Conservation (phyloP, 768 basidiomycete genomes). For the Hirschioporus abietinus region DNA sequence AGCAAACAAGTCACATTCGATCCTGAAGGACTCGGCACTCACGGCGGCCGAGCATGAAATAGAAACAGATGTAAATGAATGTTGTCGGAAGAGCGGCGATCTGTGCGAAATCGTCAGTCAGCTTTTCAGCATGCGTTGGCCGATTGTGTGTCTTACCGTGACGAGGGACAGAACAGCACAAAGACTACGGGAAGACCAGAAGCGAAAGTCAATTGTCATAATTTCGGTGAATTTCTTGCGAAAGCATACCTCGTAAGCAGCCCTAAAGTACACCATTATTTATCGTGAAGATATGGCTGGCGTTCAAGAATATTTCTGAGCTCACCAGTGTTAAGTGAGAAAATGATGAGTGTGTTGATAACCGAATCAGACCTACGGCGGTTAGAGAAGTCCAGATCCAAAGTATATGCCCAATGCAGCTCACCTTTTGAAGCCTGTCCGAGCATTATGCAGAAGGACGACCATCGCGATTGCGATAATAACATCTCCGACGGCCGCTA, state of each 20-base stretch:
- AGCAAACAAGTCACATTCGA: background rate
- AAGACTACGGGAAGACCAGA: conserved; percentile 15
- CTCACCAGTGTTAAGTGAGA: conserved; percentile 4
- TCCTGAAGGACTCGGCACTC: conserved; percentile 15
- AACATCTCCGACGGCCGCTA: conserved; percentile 42
- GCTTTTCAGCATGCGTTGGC: background rate
- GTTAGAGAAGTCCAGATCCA: background rate
- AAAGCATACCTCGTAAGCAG: conserved; percentile 31
- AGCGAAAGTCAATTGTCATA: conserved; percentile 14
- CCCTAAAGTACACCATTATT: conserved; percentile 15
- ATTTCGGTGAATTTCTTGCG: conserved; percentile 39
- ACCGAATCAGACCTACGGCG: conserved; percentile 36
- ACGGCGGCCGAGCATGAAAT: conserved; percentile 51
- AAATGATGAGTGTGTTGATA: conserved; percentile 30
- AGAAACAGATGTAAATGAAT: conserved; percentile 54
- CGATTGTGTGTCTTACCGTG: conserved; percentile 23
- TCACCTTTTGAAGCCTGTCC: conserved; percentile 47
- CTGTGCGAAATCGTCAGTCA: conserved; percentile 20
- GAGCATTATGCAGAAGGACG: conserved; percentile 39
- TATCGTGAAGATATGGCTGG: background rate
- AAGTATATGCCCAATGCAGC: conserved; percentile 21
- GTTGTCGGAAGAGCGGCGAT: conserved; percentile 43
- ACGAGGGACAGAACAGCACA: conserved; percentile 38
- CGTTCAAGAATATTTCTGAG: background rate
- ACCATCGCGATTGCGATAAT: conserved; percentile 44